Base-by-base conservation (phyloP, 2,329 filamentous ascomycete species). In the Diaporthe sp. region DNA sequence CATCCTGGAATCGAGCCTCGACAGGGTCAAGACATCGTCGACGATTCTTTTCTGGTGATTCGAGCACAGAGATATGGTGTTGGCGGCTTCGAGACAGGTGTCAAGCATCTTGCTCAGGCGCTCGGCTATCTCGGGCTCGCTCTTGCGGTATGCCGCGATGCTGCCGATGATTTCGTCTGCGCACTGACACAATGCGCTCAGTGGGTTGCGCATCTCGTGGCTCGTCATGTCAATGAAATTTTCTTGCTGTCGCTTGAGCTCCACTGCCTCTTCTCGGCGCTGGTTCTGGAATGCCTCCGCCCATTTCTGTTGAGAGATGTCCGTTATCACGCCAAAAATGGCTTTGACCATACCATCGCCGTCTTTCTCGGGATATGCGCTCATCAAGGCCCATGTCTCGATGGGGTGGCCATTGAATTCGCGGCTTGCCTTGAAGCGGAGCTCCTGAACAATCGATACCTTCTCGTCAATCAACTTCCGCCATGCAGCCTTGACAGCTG, bases 281-380 rank as follows among this genome's bases (percentile, higher is more conserved):
- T 92, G 89, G 79, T 90, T 94, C 82, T 97, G 94, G 46, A 95
- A 91, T 62, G 93, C 92, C 83, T 97, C 95, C 1, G 95, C 94
- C 88, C 93, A 93, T 82, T 97, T 98, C 82, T 97, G 94, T 72
- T 94, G 91, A 25, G 93, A 95, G 78, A 98, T 97, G 80, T 97
- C 94, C 0, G 94, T 96, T 71, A 97, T 93, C 80, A 92, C 94
- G 71, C 94, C 94, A 79, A 96, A 95, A 3, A 95, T 92, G 77
- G 92, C 91, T 84, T 94, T 94, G 71, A 95, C 87, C 39, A 86
- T 85, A 4, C 93, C 93, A 39, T 90, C 85, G 1, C 87, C 84
- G 76, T 93, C 88, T 79, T 90, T 93, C 79, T 96, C 94, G 0
- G 94, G 94, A 78, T 93, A 95, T 0, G 93, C 94, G 73, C 91